Evolutionary conservation across 2,329 filamentous ascomycete species (phyloP).

Genomic region (Aspergillus quadrilineatus): DNA sequence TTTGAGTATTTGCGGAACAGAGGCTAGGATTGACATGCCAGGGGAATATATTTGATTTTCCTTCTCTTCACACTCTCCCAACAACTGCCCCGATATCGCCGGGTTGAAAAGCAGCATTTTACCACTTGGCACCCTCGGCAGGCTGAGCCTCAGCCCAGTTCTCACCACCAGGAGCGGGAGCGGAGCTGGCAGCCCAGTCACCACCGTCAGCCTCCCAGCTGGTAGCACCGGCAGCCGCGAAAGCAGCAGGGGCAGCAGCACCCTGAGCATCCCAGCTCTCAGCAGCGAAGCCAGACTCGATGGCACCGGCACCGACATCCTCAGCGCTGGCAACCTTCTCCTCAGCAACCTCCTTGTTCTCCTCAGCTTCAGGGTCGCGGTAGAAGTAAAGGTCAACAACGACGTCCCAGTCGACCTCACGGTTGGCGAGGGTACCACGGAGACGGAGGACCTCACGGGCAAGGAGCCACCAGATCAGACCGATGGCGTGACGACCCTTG

Average conservation of each 20-base stretch:
- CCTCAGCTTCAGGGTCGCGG: slow-evolving; percentile 99
- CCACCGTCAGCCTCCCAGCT: slow-evolving; percentile 61
- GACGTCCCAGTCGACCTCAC: slow-evolving; percentile 97
- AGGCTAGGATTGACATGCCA: slow-evolving; percentile 43
- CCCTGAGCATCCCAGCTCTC: slow-evolving; percentile 81
- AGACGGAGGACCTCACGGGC: slow-evolving; percentile 99
- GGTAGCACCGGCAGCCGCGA: slow-evolving; percentile 62
- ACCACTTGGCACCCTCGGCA: slow-evolving; percentile 41
- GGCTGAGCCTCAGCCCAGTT: slow-evolving; percentile 43
- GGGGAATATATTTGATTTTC: slow-evolving; percentile 26
- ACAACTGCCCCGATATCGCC: slow-evolving; percentile 31
- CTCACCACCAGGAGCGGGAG: slow-evolving; percentile 37
- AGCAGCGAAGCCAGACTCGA: slow-evolving; percentile 73
- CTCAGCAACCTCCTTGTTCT: slow-evolving; percentile 86
- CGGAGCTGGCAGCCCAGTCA: slow-evolving; percentile 54
- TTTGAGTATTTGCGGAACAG: slow-evolving; percentile 31
- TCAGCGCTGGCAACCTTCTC: slow-evolving; percentile 87
- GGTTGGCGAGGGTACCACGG: slow-evolving; percentile 91
- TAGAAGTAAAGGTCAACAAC: slow-evolving; percentile 99
- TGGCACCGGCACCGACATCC: slow-evolving; percentile 75
- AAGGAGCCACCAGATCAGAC: slow-evolving; percentile 98
- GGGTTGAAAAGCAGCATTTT: slow-evolving; percentile 27
- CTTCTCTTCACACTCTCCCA: slow-evolving; percentile 26
- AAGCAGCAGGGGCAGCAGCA: slow-evolving; percentile 63
- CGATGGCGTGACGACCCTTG: slow-evolving; percentile 99